Evolutionary conservation across 2,329 filamentous ascomycete genomes (phyloP).

Genomic region (Paradendryphiella salina): DNA sequence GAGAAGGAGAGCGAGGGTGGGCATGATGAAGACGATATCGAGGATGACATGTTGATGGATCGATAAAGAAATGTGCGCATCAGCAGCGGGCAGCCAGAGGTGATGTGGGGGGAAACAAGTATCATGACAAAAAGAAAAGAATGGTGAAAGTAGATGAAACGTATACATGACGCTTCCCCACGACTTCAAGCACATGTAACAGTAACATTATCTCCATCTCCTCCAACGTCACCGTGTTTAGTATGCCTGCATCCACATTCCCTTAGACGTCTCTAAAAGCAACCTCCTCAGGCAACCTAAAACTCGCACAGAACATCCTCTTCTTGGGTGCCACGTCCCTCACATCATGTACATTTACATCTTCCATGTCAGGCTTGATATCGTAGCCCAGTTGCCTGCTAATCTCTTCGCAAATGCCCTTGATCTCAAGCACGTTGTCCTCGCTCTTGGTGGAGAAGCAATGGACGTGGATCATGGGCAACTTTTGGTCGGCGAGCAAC

Average conservation of each 20-base stretch:
- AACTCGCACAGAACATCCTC: slow-evolving; percentile 94
- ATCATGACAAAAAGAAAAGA: not conserved
- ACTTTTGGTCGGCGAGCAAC: slow-evolving; percentile 52
- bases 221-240: not conserved
- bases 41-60: slow-evolving; percentile 37
- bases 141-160: not conserved
- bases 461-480: slow-evolving; percentile 91
- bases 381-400: slow-evolving; percentile 62
- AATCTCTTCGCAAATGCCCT: slow-evolving; percentile 68
- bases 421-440: slow-evolving; percentile 64
- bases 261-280: slow-evolving; percentile 63
- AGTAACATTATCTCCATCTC: no score
- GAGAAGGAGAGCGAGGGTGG: no score
- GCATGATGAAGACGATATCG: slow-evolving; percentile 13
- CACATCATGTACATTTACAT: slow-evolving; percentile 65
- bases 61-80: slow-evolving; percentile 4
- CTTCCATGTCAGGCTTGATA: slow-evolving; percentile 62
- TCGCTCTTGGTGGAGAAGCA: slow-evolving; percentile 86
- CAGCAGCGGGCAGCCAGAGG: no score
- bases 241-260: not conserved
- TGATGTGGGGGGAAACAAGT: not conserved
- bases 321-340: slow-evolving; percentile 91
- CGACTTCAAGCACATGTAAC: no score
- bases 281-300: slow-evolving; percentile 79
- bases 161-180: not conserved